These are phyloP conservation scores for Salix viminalis DNA, from an alignment of 345 rosid species.

Conservation along the genomic window DNA sequence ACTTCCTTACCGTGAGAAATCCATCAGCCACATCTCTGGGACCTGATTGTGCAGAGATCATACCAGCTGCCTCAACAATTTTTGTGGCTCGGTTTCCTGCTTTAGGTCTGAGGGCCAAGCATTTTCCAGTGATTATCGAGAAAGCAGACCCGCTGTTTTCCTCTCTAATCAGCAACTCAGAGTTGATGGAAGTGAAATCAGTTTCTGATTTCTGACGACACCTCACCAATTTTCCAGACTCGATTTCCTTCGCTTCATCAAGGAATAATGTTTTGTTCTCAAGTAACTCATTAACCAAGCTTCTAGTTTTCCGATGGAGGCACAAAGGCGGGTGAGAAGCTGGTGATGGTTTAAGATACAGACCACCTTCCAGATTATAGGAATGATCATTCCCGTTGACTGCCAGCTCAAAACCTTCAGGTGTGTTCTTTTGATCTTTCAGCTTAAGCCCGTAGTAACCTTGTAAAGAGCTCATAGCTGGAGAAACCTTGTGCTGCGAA, in stretches of 20 bases:
- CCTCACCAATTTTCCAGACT: slow-evolving; percentile 39
- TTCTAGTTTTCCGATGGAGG: slow-evolving; percentile 37
- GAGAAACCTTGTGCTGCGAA: slow-evolving; percentile 20
- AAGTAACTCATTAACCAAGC: slow-evolving; percentile 42
- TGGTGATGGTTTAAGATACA: slow-evolving; percentile 22
- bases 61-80: slow-evolving; percentile 18
- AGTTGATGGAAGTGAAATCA: slow-evolving; percentile 28
- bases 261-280: slow-evolving; percentile 15
- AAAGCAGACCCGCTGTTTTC: slow-evolving; percentile 7
- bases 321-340: slow-evolving; percentile 10
- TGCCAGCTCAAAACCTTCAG: slow-evolving; percentile 12
- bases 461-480: slow-evolving; percentile 27
- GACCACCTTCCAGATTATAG: slow-evolving; percentile 29
- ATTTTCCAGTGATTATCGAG: slow-evolving; percentile 19
- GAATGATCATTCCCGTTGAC: slow-evolving; percentile 21
- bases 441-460: slow-evolving; percentile 25
- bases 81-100: slow-evolving; percentile 4
- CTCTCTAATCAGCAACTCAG: slow-evolving; percentile 9
- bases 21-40: background rate
- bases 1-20: slow-evolving; percentile 14
- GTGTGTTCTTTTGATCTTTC: background rate
- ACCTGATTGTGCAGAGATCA: slow-evolving; percentile 23
- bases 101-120: slow-evolving; percentile 28
- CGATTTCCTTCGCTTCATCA: slow-evolving; percentile 29
- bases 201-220: slow-evolving; percentile 71